phyloP scores from a whole-genome alignment of 108 stramenopile species.

The Cyclotella kingstonii region DNA sequence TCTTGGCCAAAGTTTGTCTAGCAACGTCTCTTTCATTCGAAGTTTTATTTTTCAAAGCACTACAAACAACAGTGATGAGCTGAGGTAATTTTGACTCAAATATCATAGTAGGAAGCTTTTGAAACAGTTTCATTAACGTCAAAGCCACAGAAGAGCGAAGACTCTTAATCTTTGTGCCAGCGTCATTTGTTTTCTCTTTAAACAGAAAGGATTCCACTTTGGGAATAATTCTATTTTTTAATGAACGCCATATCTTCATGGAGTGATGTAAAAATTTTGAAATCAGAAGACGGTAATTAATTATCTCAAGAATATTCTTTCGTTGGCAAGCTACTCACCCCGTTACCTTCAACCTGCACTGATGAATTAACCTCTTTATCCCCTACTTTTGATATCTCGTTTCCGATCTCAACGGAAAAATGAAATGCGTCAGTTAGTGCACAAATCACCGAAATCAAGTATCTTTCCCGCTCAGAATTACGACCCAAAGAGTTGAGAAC shows the following conservation, averaged over 20 bases:
- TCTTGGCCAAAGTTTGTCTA: conserved; percentile 79
- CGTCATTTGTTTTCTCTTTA: conserved; percentile 75
- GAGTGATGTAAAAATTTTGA: neutral
- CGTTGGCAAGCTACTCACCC: conserved; percentile 20
- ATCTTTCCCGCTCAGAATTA: conserved; percentile 74
- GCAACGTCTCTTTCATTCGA: conserved; percentile 86
- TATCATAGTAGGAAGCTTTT: conserved; percentile 73
- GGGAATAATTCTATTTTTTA: conserved; percentile 74
- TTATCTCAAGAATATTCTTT: no score
- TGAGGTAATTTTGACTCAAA: conserved; percentile 77
- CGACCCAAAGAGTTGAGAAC: conserved; percentile 65
- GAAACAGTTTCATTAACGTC: conserved; percentile 87
- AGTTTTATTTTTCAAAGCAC: conserved; percentile 80
- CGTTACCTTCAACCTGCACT: conserved; percentile 29
- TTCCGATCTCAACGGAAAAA: conserved; percentile 61
- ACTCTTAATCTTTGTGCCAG: conserved; percentile 60
- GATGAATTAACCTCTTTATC: conserved; percentile 2
- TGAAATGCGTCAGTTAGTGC: conserved; percentile 81
- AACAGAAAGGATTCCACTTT: conserved; percentile 71
- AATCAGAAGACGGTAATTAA: neutral
- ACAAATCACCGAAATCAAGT: conserved; percentile 74
- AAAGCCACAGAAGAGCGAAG: conserved; percentile 85
- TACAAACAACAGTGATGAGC: conserved; percentile 82
- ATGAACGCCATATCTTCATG: conserved; percentile 64
- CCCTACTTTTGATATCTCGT: conserved; percentile 10